Evolutionary conservation across 2,329 filamentous ascomycete species (phyloP), one percentile per base, ranked within the genome.

Genomic region (Colletotrichum tropicicola): DNA sequence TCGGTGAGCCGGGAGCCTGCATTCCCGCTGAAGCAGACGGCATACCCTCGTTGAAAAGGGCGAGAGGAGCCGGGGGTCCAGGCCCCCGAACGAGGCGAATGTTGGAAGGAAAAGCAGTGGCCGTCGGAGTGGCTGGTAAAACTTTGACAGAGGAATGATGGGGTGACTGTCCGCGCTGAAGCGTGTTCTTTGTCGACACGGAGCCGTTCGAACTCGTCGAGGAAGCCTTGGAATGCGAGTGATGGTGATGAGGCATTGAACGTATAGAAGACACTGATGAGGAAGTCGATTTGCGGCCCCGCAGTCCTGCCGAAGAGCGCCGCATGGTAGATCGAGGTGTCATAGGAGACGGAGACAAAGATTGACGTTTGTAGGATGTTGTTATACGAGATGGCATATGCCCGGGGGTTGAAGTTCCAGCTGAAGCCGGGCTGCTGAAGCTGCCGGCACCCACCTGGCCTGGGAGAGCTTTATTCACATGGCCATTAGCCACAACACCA

Each of bases 111-210:
- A 98, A 97, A 1, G 87, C 82, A 15, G 84, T 83, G 3, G 86
- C 80, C 0, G 91, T 94, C 0, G 95, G 95, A 0, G 94, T 97
- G 0, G 93, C 92, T 1, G 96, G 95, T 3, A 98, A 87, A n/a
- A 98, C 92, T 79, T 98, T 98, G 71, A 98, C 91, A 0, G 93
- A 97, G 0, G 93, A 97, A 70, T 93, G 88, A 75, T 98, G 94
- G 1, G 96, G 95, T 3, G 91, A 94, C 23, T 92, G 89, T 13
- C 87, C 86, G 35, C 86, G 80, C 44, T 85, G 86, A 52, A 88
- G 80, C 1, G 87, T 89, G 15, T 87, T 91, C 72, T 90, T 91
- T 3, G 88, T 88, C 0, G 91, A 90, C 4, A 91, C 89, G 0
- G 91, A 91, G 21, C 89, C 90, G 65, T 90, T 91, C 5, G 92